Conservation (phyloP, 805 yeast genomes). For the Yarrowia osloensis region DNA sequence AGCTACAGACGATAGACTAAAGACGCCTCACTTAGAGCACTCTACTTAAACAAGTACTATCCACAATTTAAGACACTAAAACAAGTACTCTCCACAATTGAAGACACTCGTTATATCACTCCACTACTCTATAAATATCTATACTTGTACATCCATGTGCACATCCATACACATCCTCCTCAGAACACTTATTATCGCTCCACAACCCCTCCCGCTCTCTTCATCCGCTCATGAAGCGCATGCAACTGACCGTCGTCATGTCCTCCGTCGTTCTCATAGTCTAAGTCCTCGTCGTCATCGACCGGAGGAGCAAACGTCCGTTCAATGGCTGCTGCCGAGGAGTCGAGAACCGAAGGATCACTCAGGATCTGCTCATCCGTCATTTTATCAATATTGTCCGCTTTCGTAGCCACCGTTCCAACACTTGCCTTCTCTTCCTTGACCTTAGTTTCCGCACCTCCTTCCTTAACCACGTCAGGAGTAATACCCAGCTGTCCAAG, state of each 20-base stretch:
- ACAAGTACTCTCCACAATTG: background rate
- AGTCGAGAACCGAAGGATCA: background rate
- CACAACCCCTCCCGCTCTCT: background rate
- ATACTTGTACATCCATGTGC: background rate
- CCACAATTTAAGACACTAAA: background rate
- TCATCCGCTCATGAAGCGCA: slow-evolving; percentile 5
- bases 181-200: too few species aligned
- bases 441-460: too few species aligned
- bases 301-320: slow-evolving; percentile 25
- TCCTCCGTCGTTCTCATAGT: slow-evolving; percentile 1
- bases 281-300: slow-evolving; percentile 20
- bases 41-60: too few species aligned
- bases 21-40: too few species aligned
- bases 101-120: background rate
- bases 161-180: too few species aligned
- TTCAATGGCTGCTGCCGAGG: slow-evolving; percentile 9
- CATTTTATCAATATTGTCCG: background rate
- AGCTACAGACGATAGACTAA: too few species aligned
- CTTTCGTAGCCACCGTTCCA: background rate
- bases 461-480: background rate
- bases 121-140: background rate
- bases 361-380: slow-evolving; percentile 25
- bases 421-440: too few species aligned
- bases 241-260: slow-evolving; percentile 10
- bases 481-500: slow-evolving; percentile 41